Conservation (phyloP, 129 eudicot species). For the Arctium minus region DNA sequence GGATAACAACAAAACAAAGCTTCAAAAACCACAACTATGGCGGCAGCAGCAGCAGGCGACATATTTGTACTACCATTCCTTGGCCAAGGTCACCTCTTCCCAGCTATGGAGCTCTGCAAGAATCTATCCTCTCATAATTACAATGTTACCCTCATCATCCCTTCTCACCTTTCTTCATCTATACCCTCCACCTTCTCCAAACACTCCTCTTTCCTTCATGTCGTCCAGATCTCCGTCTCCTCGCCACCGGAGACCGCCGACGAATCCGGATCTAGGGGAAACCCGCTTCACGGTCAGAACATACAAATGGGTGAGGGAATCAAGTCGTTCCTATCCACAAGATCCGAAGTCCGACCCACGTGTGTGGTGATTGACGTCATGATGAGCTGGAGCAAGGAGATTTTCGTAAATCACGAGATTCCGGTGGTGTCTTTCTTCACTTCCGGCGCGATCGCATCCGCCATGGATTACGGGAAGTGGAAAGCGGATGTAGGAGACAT, state of each 20-base stretch:
- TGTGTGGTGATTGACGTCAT: conserved; percentile 64
- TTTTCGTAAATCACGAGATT: conserved; percentile 35
- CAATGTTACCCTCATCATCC: conserved; percentile 47
- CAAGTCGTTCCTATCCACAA: conserved; percentile 29
- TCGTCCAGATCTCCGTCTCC: conserved; percentile 32
- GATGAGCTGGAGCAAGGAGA: conserved; percentile 77
- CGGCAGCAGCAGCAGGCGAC: conserved; percentile 49
- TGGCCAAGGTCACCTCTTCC: conserved; percentile 69
- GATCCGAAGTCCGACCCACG: conserved; percentile 27
- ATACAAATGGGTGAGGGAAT: conserved; percentile 46
- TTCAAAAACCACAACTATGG: conserved; percentile 26
- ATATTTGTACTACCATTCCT: conserved; percentile 61
- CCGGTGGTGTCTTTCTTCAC: conserved; percentile 48
- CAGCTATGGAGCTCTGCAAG: conserved; percentile 62
- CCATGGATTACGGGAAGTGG: conserved; percentile 59
- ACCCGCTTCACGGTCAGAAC: conserved; percentile 29
- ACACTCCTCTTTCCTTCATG: conserved; percentile 34
- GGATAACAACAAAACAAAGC: conserved; percentile 19
- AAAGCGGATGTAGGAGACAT: conserved; percentile 38
- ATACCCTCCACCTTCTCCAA: conserved; percentile 40
- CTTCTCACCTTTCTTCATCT: conserved; percentile 66
- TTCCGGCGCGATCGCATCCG: conserved; percentile 61
- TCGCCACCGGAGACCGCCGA: conserved; percentile 21
- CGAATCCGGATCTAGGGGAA: conserved; percentile 18
- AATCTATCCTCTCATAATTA: conserved; percentile 41